Conservation (phyloP, 1,284 basidiomycete genomes). For the Rhodotorula sp. region DNA sequence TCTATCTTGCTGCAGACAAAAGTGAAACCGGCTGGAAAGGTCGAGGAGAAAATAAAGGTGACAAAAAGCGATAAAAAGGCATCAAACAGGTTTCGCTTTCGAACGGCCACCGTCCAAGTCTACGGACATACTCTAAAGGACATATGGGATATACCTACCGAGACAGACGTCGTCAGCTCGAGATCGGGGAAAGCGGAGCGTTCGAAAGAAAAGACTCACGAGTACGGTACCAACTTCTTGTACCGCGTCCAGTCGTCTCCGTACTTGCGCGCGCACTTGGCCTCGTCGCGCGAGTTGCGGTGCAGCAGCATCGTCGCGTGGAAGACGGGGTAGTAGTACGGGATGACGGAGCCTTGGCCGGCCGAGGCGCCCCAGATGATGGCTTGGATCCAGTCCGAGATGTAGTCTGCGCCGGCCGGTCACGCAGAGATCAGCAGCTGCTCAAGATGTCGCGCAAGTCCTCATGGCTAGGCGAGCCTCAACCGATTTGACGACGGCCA, state of each 20-base stretch:
- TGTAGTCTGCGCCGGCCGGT: slow-evolving; percentile 50
- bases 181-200: too few relatives aligned
- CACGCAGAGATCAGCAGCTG: slow-evolving; percentile 13
- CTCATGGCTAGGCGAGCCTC: background rate
- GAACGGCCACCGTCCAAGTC: background rate
- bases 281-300: slow-evolving; percentile 81
- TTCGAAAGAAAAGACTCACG: slow-evolving; percentile 27
- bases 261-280: slow-evolving; percentile 77
- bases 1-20: background rate
- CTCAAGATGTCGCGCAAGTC: background rate
- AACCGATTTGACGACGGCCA: background rate
- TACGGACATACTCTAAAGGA: slow-evolving; percentile 30
- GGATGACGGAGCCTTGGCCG: slow-evolving; percentile 68
- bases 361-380: slow-evolving; percentile 91
- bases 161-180: background rate
- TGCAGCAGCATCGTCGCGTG: slow-evolving; percentile 87
- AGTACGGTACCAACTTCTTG: slow-evolving; percentile 57
- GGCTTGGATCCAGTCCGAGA: slow-evolving; percentile 78
- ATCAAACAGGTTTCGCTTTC: background rate
- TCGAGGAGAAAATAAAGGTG: background rate
- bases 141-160: slow-evolving; percentile 44
- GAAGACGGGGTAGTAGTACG: slow-evolving; percentile 93
- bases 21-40: background rate
- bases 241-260: slow-evolving; percentile 93
- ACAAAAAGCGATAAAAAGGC: background rate